phyloP scores from a whole-genome alignment of 2,329 filamentous ascomycete species.

The Clarireedia paspali region DNA sequence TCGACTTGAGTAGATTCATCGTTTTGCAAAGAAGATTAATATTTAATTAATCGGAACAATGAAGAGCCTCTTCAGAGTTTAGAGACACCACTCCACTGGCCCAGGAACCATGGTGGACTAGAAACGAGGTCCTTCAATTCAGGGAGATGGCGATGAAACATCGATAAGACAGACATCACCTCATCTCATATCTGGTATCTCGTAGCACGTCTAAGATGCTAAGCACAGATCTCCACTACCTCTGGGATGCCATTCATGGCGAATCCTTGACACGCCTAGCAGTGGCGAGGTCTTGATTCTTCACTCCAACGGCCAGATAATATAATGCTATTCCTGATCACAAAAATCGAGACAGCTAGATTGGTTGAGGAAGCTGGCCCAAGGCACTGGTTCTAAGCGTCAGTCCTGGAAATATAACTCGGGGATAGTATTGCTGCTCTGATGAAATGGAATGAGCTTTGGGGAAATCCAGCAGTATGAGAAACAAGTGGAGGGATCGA shows the following conservation, averaged over 20 bases:
- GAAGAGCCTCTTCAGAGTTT: not conserved
- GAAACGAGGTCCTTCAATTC: not conserved
- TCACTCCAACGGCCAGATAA: not conserved
- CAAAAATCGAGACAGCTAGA: no score
- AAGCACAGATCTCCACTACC: not conserved
- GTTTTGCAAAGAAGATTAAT: no score
- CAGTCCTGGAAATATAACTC: no score
- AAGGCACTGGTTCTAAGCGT: no score
- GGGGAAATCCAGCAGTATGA: no score
- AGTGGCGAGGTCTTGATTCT: not conserved
- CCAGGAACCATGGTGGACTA: not conserved
- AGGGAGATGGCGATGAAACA: not conserved
- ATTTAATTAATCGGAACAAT: not conserved
- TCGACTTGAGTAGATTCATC: no score
- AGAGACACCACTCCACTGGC: not conserved
- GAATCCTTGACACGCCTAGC: no score
- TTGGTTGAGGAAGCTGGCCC: no score
- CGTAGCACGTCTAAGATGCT: conserved; percentile 1
- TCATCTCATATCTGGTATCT: not conserved
- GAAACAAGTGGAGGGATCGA: no score
- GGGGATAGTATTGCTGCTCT: no score
- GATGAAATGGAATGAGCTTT: no score
- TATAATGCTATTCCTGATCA: not conserved
- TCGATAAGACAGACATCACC: conserved; percentile 2
- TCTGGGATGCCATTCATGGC: no score